phyloP scores from a whole-genome alignment of 2,329 filamentous ascomycete species.

The Curvularia eragrostidis region DNA sequence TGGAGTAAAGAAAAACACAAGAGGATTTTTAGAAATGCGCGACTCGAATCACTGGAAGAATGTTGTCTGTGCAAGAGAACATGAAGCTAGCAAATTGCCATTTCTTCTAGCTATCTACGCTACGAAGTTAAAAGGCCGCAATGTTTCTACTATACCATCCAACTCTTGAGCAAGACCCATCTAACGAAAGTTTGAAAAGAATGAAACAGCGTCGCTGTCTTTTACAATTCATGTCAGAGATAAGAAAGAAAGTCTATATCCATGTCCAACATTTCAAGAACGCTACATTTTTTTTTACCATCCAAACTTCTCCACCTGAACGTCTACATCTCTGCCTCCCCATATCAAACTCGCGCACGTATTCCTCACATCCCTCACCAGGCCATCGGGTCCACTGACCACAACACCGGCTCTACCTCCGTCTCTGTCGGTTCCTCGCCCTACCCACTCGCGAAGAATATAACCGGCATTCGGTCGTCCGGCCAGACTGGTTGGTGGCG shows the following conservation, averaged over 20 bases:
- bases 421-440: slow-evolving; percentile 45
- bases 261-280: not conserved
- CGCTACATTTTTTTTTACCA: slow-evolving; percentile 55
- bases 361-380: slow-evolving; percentile 68
- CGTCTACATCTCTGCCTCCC: slow-evolving; percentile 58
- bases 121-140: too few species aligned
- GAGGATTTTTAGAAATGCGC: too few species aligned
- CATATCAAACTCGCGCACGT: slow-evolving; percentile 59
- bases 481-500: slow-evolving; percentile 61
- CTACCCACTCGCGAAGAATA: slow-evolving; percentile 53
- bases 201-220: not conserved
- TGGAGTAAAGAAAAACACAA: too few species aligned
- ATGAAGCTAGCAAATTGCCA: too few species aligned
- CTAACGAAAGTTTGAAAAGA: not conserved
- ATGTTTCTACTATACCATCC: not conserved
- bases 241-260: not conserved
- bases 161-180: not conserved
- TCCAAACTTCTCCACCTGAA: slow-evolving; percentile 71
- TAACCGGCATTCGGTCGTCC: slow-evolving; percentile 61
- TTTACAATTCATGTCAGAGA: not conserved
- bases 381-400: slow-evolving; percentile 67
- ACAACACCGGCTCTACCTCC: slow-evolving; percentile 60
- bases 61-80: too few species aligned
- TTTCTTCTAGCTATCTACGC: not conserved
- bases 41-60: too few species aligned